Evolutionary conservation across 108 stramenopile species (phyloP).

Genomic region (Pseudonitzschia pungens): DNA sequence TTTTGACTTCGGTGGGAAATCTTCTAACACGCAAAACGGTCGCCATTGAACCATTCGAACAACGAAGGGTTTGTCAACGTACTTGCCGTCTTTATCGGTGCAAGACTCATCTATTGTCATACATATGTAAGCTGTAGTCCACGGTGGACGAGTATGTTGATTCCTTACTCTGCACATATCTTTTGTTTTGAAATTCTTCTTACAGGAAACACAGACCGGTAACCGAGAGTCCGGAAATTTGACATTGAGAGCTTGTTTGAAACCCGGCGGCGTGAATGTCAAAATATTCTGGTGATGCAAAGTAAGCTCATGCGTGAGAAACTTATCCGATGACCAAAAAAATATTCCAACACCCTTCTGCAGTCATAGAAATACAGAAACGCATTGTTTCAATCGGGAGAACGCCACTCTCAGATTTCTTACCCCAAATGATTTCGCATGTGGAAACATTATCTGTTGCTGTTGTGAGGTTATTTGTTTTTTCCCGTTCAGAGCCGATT

Average conservation of each 20-base stretch:
- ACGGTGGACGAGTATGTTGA: conserved; percentile 68
- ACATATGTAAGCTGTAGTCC: conserved; percentile 81
- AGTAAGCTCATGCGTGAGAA: neutral
- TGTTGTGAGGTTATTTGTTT: neutral
- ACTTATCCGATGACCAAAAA: neutral
- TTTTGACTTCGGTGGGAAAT: conserved; percentile 43
- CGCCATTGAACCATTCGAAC: conserved; percentile 65
- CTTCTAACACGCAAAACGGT: conserved; percentile 45
- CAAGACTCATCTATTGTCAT: conserved; percentile 73
- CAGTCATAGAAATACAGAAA: neutral
- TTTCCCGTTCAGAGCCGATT: neutral
- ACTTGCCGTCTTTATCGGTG: conserved; percentile 57
- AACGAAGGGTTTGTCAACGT: conserved; percentile 58
- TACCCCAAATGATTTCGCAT: conserved; percentile 59
- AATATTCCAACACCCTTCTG: neutral
- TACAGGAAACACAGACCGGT: conserved; percentile 80
- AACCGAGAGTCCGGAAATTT: conserved; percentile 79
- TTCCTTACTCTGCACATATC: conserved; percentile 83
- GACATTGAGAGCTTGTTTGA: conserved; percentile 71
- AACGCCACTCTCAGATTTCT: conserved; percentile 12
- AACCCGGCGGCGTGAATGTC: conserved; percentile 71
- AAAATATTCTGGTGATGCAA: conserved; percentile 41
- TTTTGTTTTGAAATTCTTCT: conserved; percentile 86
- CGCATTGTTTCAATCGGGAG: neutral
- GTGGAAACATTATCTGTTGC: conserved; percentile 64